These are phyloP conservation scores for Truncatella angustata DNA, from an alignment of 2,329 filamentous ascomycete genomes.

Conservation along the genomic window DNA sequence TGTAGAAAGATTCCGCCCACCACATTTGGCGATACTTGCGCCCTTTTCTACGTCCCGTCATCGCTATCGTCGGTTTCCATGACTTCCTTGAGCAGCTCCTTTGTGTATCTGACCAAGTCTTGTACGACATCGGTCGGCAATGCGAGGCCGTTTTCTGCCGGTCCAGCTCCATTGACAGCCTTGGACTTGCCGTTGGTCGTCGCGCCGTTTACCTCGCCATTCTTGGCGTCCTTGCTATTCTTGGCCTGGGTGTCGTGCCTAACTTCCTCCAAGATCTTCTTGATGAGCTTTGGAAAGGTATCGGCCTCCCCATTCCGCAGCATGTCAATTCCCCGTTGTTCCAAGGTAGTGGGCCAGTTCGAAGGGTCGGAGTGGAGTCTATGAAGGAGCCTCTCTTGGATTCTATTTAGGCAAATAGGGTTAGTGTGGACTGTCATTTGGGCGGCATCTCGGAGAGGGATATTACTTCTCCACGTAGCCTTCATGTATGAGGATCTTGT, in stretches of 20 bases:
- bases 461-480: constrained; percentile 59
- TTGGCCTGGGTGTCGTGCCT: constrained; percentile 45
- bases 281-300: constrained; percentile 60
- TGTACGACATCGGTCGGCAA: background rate
- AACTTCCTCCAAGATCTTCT: constrained; percentile 61
- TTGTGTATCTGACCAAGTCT: background rate
- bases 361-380: constrained; percentile 55
- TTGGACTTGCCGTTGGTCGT: constrained; percentile 18
- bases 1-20: too few species aligned
- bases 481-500: constrained; percentile 54
- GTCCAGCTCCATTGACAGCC: constrained; percentile 11
- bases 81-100: background rate
- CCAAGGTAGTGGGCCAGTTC: constrained; percentile 63
- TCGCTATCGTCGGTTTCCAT: constrained; percentile 5
- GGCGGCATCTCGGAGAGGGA: too few species aligned
- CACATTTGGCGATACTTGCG: too few species aligned
- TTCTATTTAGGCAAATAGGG: constrained; percentile 41
- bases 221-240: constrained; percentile 19
- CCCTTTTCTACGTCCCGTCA: background rate
- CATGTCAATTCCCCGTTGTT: constrained; percentile 58
- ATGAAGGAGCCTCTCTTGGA: constrained; percentile 64
- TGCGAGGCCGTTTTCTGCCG: constrained; percentile 39
- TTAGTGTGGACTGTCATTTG: too few species aligned
- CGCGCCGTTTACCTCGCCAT: constrained; percentile 26
- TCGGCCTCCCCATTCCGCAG: constrained; percentile 59